phyloP scores from a whole-genome alignment of 2,329 filamentous ascomycete genomes.

The Pezicula rhizophila region DNA sequence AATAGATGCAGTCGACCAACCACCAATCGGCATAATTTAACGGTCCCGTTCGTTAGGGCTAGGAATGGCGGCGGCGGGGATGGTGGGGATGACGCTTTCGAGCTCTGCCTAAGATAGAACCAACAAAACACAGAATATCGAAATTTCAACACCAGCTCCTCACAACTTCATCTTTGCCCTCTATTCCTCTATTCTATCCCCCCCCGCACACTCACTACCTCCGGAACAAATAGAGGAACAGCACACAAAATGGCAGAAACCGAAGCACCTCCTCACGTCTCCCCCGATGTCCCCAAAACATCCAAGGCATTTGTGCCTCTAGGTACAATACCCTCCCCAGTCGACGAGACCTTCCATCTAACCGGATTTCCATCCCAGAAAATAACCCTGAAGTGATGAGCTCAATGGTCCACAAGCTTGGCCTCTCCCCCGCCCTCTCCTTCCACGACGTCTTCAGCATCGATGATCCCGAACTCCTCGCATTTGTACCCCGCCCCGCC shows the following conservation, averaged over 20 bases:
- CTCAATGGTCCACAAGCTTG: slow-evolving; percentile 73
- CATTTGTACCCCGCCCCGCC: slow-evolving; percentile 84
- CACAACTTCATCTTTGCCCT: too few relatives aligned
- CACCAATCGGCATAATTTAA: too few relatives aligned
- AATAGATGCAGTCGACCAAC: too few relatives aligned
- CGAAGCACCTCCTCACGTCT: slow-evolving; percentile 9
- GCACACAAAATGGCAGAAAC: slow-evolving; percentile 7
- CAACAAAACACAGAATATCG: too few relatives aligned
- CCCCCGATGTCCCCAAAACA: slow-evolving; percentile 24
- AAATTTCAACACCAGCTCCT: too few relatives aligned
- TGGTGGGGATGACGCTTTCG: too few relatives aligned
- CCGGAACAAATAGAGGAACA: too few relatives aligned
- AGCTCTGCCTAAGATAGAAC: too few relatives aligned
- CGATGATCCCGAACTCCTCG: slow-evolving; percentile 77
- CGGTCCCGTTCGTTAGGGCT: too few relatives aligned
- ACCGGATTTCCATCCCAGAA: slow-evolving; percentile 33
- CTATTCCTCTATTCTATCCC: too few relatives aligned
- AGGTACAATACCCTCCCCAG: slow-evolving; percentile 13
- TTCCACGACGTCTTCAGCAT: slow-evolving; percentile 94
- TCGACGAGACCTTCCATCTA: neutral
- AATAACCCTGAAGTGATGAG: slow-evolving; percentile 89
- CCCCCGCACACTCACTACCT: too few relatives aligned
- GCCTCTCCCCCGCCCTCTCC: slow-evolving; percentile 66
- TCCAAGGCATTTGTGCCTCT: slow-evolving; percentile 27
- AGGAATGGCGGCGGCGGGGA: too few relatives aligned